phyloP scores from a whole-genome alignment of 2,329 filamentous ascomycete species.

The Sordariomycetes sp. region DNA sequence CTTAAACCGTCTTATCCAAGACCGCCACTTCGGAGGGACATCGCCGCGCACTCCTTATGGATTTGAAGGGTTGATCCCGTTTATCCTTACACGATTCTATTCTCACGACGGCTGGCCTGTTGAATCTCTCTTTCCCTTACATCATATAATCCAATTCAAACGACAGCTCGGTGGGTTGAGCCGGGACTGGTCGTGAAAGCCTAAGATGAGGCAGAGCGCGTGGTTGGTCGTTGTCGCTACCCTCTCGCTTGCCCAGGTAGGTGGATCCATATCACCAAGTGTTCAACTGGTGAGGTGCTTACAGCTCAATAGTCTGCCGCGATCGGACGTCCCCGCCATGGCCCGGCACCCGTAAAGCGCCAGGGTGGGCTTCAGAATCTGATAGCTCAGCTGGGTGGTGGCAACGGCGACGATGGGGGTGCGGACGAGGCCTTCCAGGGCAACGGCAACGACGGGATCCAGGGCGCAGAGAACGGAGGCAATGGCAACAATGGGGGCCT shows the following conservation, averaged over 20 bases:
- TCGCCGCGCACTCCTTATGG: not conserved
- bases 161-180: not conserved
- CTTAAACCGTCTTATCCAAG: not conserved
- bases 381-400: conserved; percentile 5
- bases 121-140: conserved; percentile 6
- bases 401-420: not conserved
- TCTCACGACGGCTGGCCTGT: conserved; percentile 16
- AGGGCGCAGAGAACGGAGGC: not conserved
- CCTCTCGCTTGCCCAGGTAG: conserved; percentile 10
- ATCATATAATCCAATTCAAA: not conserved
- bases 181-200: not conserved
- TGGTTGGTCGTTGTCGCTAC: conserved; percentile 10
- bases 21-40: not conserved
- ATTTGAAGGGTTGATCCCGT: not conserved
- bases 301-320: conserved; percentile 6
- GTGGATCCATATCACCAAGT: not conserved
- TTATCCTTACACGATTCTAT: not conserved
- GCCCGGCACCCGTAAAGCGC: not conserved
- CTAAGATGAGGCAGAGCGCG: conserved; percentile 10
- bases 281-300: not conserved
- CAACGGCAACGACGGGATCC: conserved; percentile 4
- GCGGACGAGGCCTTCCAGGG: not conserved
- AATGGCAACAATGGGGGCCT: not conserved
- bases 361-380: conserved; percentile 4
- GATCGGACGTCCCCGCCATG: conserved; percentile 3